Percentiles rank a stretch among this genome's conserved stretches.
Evolutionary conservation across 1,139 yeast genomes (phyloP).

Genomic region (Citeromyces siamensis): DNA sequence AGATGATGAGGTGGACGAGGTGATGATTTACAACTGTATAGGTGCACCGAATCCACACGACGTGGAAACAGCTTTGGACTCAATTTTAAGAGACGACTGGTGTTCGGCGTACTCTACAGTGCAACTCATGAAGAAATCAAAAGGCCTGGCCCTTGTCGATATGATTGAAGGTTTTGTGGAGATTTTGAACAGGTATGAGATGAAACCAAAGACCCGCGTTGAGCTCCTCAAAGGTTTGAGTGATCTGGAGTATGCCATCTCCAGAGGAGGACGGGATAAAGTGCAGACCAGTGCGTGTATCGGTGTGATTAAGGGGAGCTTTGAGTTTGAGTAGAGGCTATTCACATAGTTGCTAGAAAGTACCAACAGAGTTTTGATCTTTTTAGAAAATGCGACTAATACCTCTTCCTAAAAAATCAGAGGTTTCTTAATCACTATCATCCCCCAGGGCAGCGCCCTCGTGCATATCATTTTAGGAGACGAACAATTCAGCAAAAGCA

Average conservation of each 20-base stretch:
- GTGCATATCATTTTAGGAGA: too few relatives aligned
- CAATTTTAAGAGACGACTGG: conserved; percentile 84
- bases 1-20: conserved; percentile 42
- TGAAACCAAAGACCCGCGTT: conserved; percentile 50
- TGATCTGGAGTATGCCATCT: conserved; percentile 83
- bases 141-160: conserved; percentile 87
- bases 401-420: too few relatives aligned
- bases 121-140: conserved; percentile 44
- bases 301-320: conserved; percentile 66
- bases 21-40: conserved; percentile 83
- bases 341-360: not conserved
- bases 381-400: too few relatives aligned
- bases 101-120: conserved; percentile 61
- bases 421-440: too few relatives aligned
- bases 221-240: conserved; percentile 57
- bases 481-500: too few relatives aligned
- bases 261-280: conserved; percentile 87
- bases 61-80: conserved; percentile 59
- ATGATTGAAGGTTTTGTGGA: conserved; percentile 66
- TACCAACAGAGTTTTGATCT: too few relatives aligned
- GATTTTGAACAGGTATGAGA: conserved; percentile 52
- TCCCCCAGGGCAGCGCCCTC: too few relatives aligned
- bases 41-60: conserved; percentile 94
- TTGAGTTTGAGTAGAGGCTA: conserved; percentile 17
- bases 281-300: conserved; percentile 86